Evolutionary conservation across 2,329 filamentous ascomycete species (phyloP), one percentile per base, ranked within the genome.

Genomic region (Albifimbria verrucaria): DNA sequence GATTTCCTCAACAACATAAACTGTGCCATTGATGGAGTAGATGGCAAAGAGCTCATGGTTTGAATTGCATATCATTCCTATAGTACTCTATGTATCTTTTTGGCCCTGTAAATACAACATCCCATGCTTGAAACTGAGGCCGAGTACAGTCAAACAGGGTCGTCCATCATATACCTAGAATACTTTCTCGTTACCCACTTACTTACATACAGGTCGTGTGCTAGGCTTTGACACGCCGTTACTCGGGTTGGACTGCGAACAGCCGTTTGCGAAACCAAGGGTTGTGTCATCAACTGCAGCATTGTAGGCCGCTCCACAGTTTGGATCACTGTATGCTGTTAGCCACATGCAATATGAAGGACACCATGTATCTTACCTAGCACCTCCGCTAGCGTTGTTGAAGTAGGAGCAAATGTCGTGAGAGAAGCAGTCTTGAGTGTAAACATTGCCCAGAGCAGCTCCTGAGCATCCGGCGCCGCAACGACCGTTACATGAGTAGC

Each of bases 371-470:
- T 12, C 1, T 7, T 60, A 77, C 77, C 69, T 75, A 1, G 73
- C 64, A 2, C 77, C 77, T 7, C 74, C 74, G n/a, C 65, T 72
- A 2, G 77, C 75, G 49, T 72, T 73, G 25, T 79, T 72, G 54
- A 79, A 79, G 56, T 75, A 79, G 4, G 75, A 78, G 60, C 77
- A 80, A 12, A 79, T 72, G 48, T 79, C 77, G 51, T 79, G 77
- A 0, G 71, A 73, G 57, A 76, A 79, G 58, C 77, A 79, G 48
- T 79, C 74, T 55, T 78, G 77, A 0, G 76, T 78, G 52, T 79
- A 79, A 4, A 65, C 74, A 28, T 78, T 77, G 3, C 77, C 77
- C 7, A 79, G 2, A 1, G 74, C 66, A 4, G 63, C 47, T 5
- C 77, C 76, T 1, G 61, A 67, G 48, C 77, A 79, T 0, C 75